These are phyloP conservation scores for Lathyrus oleraceus DNA, from an alignment of 306 rosid genomes.

Conservation along the genomic window DNA sequence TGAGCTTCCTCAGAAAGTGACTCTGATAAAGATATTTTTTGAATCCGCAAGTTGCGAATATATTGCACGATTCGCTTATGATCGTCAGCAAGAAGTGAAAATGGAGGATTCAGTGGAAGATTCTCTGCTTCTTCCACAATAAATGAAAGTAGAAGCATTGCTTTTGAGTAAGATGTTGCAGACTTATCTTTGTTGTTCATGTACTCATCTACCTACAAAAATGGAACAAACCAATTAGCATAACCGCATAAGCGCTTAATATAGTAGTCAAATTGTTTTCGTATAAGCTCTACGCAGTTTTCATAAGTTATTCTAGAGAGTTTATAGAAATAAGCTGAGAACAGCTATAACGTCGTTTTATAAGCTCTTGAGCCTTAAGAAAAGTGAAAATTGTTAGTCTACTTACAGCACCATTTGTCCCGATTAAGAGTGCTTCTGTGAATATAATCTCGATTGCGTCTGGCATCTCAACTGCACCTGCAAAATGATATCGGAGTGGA, in stretches of 20 bases:
- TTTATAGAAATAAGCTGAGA: background rate
- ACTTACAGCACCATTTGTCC: constrained; percentile 78
- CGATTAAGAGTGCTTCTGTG: constrained; percentile 44
- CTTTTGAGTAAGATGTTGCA: constrained; percentile 69
- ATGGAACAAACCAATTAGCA: background rate
- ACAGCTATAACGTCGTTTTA: background rate
- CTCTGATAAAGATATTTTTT: constrained; percentile 42
- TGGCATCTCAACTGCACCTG: constrained; percentile 62
- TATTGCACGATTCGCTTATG: constrained; percentile 68
- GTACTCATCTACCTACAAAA: constrained; percentile 72
- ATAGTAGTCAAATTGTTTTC: background rate
- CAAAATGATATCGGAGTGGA: constrained; percentile 16
- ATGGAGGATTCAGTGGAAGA: constrained; percentile 74
- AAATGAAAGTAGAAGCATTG: constrained; percentile 78
- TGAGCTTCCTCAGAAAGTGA: constrained; percentile 41
- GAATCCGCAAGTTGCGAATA: constrained; percentile 57
- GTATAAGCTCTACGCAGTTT: background rate
- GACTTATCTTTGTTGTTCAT: constrained; percentile 63
- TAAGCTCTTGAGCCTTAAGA: background rate
- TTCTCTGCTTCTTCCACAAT: constrained; percentile 72
- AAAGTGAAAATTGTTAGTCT: constrained; percentile 4
- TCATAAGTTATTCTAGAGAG: background rate
- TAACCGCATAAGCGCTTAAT: background rate
- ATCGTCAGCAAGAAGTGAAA: constrained; percentile 52
- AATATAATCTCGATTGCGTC: constrained; percentile 78